Evolutionary conservation across 495 filamentous ascomycete species (phyloP).

Genomic region (Chaetomium tenue): DNA sequence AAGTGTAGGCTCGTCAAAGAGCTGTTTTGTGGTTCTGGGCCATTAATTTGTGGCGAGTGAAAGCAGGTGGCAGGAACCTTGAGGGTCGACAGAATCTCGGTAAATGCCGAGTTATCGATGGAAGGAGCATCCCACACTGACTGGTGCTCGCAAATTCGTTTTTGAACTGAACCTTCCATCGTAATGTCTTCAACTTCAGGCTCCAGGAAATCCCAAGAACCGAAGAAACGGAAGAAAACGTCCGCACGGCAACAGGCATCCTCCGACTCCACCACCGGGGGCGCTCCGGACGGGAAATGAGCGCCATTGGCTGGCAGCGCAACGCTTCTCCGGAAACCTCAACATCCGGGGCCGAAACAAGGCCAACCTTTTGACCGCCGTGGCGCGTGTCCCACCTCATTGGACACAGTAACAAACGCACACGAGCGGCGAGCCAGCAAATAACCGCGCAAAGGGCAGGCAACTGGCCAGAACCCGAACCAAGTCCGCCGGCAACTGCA

Average conservation of each 20-base stretch:
- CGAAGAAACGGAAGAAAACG: conserved; percentile 1
- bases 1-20: no score
- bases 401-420: not conserved
- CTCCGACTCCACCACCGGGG: not conserved
- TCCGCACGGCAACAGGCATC: not conserved
- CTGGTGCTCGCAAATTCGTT: no score
- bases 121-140: no score
- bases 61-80: no score
- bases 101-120: no score
- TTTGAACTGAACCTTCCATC: no score
- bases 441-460: not conserved
- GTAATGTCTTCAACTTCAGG: not conserved
- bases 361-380: not conserved
- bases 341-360: conserved; percentile 13
- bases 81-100: no score
- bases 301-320: not conserved
- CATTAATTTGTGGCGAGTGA: no score
- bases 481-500: not conserved
- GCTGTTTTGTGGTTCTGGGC: no score
- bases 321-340: conserved; percentile 4
- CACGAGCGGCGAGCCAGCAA: not conserved
- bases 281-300: not conserved
- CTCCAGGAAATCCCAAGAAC: not conserved
- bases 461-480: conserved; percentile 1
- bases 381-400: not conserved